Conservation (phyloP, 352 stramenopile species). For the Globisporangium canariense region DNA sequence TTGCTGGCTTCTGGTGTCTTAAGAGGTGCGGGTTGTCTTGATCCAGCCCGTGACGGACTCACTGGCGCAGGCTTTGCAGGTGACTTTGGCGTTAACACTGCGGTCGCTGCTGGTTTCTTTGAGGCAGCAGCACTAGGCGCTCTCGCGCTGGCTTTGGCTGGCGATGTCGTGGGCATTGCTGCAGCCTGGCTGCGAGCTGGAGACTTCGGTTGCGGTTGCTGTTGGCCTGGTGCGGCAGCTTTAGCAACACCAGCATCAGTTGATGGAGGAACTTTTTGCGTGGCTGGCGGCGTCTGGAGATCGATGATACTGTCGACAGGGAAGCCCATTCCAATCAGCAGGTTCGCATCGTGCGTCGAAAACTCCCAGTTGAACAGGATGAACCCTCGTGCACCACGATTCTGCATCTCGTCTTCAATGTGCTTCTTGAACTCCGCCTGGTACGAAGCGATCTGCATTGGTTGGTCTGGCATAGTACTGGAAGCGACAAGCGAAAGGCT, state of each 20-base stretch:
- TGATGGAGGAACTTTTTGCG: neutral
- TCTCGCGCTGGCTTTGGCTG: neutral
- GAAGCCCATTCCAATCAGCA: slow-evolving; percentile 41
- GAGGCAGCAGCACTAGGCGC: neutral
- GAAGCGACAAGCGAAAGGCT: neutral
- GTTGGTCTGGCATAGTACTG: neutral
- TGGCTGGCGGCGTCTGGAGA: slow-evolving; percentile 26
- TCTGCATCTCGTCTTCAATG: slow-evolving; percentile 18
- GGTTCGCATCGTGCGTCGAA: slow-evolving; percentile 34
- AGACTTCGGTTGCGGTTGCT: neutral
- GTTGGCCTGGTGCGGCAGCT: neutral
- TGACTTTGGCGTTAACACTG: neutral
- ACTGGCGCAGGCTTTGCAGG: slow-evolving; percentile 3
- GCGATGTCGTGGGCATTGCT: slow-evolving; percentile 9
- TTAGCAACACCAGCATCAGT: neutral
- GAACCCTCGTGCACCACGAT: slow-evolving; percentile 29
- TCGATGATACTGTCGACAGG: slow-evolving; percentile 58
- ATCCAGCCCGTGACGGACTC: slow-evolving; percentile 1
- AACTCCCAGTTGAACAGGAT: slow-evolving; percentile 63
- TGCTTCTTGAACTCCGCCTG: slow-evolving; percentile 8
- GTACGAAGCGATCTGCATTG: slow-evolving; percentile 25
- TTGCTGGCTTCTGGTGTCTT: slow-evolving; percentile 12
- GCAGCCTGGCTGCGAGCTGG: slow-evolving; percentile 3
- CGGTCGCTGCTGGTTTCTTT: neutral
- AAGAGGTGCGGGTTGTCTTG: neutral